Base-by-base conservation (phyloP, 306 rosid species). In the Carpinus viminea region DNA sequence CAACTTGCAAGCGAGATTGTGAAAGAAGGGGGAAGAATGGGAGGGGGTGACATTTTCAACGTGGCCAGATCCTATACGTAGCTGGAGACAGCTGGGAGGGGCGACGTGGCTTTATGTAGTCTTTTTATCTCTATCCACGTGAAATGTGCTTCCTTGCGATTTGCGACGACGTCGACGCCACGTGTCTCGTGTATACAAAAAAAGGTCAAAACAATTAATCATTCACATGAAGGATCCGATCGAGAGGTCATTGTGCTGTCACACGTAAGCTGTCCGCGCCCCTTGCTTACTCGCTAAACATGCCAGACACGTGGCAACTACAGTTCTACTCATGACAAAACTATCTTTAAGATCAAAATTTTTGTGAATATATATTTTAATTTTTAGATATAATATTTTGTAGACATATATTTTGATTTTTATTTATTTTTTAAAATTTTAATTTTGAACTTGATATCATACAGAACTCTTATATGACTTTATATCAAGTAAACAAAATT, bases 51-150 rank as follows among this genome's bases (percentile, higher is more conserved):
- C 70, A 57, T 24, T 62, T 28, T 82, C 81, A 76, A 80, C 84
- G 83, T 70, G 80, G 47, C 80, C 69, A 56, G 72, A 80, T 80
- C 38, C 9, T 69, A 50, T 4, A 54, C 76, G 61, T 38, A 70
- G n/a, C 72, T 72, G 72, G 75, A 83, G 64, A 86, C 83, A 80
- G 87, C 78, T 54, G 75, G 75, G 53, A 52, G 17, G 57, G 2
- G 2, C 79, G 80, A 78, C 57, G 87, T 83, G 89, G 82, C 78
- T 24, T 28, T 38, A 21, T 59, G 10, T 55, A 17, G 79, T 71
- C 85, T 72, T 78, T 55, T 69, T 74, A 73, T 75, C 60, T 34
- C 68, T 56, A 21, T 41, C 71, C 88, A 87, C 84, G 83, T 82
- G 92, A 85, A 24, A 43, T 38, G 17, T 12, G 66, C 70, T 18